Evolutionary conservation across 495 filamentous ascomycete genomes (phyloP).

Genomic region (Aspergillus avenaceus): DNA sequence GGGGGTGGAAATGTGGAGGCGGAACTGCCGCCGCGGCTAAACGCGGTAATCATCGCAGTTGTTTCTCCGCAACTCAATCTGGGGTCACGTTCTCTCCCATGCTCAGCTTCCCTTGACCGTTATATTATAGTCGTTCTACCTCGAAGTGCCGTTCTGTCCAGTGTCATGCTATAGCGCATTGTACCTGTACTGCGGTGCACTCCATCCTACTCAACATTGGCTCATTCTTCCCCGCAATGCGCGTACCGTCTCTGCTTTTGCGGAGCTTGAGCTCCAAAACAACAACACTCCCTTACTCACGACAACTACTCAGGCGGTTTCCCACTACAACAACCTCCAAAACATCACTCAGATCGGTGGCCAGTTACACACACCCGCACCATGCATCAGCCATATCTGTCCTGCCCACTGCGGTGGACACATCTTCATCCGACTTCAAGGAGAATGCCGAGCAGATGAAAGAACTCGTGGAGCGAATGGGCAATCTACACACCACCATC

Average conservation of each 20-base stretch:
- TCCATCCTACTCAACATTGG: neutral
- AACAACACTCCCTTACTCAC: slow-evolving; percentile 7
- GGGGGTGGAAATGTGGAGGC: neutral
- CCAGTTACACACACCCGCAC: slow-evolving; percentile 57
- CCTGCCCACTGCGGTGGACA: slow-evolving; percentile 72
- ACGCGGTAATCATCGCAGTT: slow-evolving; percentile 35
- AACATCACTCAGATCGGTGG: neutral
- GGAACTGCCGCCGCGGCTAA: slow-evolving; percentile 30
- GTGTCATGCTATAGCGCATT: neutral
- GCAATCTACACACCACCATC: slow-evolving; percentile 63
- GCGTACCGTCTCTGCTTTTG: slow-evolving; percentile 33
- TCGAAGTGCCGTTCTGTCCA: too few relatives aligned
- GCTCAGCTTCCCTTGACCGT: neutral
- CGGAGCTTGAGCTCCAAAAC: slow-evolving; percentile 27
- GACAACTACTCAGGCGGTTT: slow-evolving; percentile 2
- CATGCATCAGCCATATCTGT: slow-evolving; percentile 74
- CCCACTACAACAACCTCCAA: neutral
- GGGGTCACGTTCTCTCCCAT: slow-evolving; percentile 9
- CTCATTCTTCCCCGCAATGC: slow-evolving; percentile 31
- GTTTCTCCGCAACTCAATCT: slow-evolving; percentile 33
- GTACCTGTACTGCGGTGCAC: neutral
- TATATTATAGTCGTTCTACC: slow-evolving; percentile 4
- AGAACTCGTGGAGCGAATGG: slow-evolving; percentile 61
- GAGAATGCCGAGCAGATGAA: slow-evolving; percentile 80
- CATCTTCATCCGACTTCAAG: slow-evolving; percentile 69